Evolutionary conservation across 768 basidiomycete genomes (phyloP), one percentile per base, ranked within the genome.

Genomic region (Lactarius hatsudake): DNA sequence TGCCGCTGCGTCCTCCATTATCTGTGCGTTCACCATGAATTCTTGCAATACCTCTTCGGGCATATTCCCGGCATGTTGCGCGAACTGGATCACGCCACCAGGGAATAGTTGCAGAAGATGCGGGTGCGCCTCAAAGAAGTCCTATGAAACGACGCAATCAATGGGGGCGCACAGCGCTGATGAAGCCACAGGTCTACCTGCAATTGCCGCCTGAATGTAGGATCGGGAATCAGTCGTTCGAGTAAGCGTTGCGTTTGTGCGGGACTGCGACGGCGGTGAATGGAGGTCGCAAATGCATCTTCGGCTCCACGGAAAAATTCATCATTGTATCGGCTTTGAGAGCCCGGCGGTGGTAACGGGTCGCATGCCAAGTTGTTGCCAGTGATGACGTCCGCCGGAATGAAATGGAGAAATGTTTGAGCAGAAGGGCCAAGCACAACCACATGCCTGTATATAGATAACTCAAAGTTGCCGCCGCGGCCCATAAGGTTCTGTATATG

Each of bases 271-370:
- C 76, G 67, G 51, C 77, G 76, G 26, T 18, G 51, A 36, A 59
- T 34, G 59, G 65, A 51, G 55, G 73, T 61, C 23, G 79, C 74
- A 59, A 84, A 80, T 18, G 80, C 72, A 69, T 89, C 87, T 61
- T 87, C 87, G 3, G 82, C 78, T 2, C 86, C 85, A 18, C 76
- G 78, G 79, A 98, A 96, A 77, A 95, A 97, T n/a, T 75, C 75
- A 4, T 82, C 78, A 68, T 94, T 82, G 76, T 97, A 97, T 48
- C 72, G 74, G 40, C 82, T 89, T 2, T 86, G 72, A 2, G 83
- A 77, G 1, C 83, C 82, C 7, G 77, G 78, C 0, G 96, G 95
- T 0, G 96, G 94, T 2, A 96, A 79, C 0, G 96, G 95, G 73
- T 98, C 96, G 71, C 89, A 97, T 10, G 89, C 86, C 67, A 92